Conservation (phyloP, 2,329 filamentous ascomycete species). For the Cytospora schulzeri region DNA sequence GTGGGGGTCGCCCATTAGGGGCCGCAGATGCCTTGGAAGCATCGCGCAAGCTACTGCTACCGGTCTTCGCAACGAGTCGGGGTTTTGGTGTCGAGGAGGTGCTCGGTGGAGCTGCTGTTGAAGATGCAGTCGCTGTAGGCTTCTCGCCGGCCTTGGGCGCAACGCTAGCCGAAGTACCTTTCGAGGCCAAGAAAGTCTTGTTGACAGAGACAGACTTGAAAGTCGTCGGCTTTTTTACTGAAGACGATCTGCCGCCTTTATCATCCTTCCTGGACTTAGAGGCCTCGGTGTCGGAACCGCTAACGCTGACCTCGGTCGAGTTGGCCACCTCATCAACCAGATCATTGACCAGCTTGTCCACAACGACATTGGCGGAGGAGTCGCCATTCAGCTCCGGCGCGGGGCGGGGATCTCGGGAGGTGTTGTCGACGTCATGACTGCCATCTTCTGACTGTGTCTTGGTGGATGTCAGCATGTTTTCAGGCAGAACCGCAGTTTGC, state of each 20-base stretch:
- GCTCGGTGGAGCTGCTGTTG: constrained; percentile 46
- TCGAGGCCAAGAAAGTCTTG: constrained; percentile 79
- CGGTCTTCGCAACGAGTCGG: constrained; percentile 75
- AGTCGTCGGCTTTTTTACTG: constrained; percentile 72
- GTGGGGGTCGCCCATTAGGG: constrained; percentile 52
- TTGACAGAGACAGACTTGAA: constrained; percentile 89
- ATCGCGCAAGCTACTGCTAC: constrained; percentile 53
- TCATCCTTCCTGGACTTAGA: constrained; percentile 60
- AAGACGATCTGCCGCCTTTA: constrained; percentile 57
- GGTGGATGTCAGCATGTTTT: constrained; percentile 51
- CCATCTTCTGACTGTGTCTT: constrained; percentile 28
- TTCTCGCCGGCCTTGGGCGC: constrained; percentile 56
- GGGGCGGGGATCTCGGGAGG: constrained; percentile 14
- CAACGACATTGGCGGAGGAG: constrained; percentile 52
- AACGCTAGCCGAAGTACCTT: constrained; percentile 51
- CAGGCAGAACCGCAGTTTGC: constrained; percentile 40
- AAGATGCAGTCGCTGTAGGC: constrained; percentile 46
- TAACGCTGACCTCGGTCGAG: constrained; percentile 69
- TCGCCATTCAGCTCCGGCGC: constrained; percentile 49
- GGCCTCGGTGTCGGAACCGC: constrained; percentile 74
- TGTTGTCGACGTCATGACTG: constrained; percentile 23
- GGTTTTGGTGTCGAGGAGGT: constrained; percentile 60
- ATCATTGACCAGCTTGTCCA: constrained; percentile 59
- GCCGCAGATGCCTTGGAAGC: constrained; percentile 47
- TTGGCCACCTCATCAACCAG: constrained; percentile 61